phyloP scores from a whole-genome alignment of 2,329 filamentous ascomycete genomes.

The Epichloe hybrida region DNA sequence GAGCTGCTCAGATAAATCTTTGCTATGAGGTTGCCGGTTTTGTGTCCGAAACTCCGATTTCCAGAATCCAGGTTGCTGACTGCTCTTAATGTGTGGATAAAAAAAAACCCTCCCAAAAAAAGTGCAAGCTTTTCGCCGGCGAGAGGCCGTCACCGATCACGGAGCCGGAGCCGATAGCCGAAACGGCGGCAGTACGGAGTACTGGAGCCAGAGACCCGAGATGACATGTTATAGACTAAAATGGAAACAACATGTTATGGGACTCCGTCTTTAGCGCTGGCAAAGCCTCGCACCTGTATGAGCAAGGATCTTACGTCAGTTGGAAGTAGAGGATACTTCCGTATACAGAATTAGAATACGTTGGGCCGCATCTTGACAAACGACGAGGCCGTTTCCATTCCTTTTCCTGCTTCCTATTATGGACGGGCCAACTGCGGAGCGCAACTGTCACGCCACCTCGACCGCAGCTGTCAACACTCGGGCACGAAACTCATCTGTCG shows the following conservation, averaged over 20 bases:
- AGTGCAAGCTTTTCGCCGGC: neutral
- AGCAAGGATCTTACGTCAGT: too few relatives aligned
- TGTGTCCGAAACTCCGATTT: neutral
- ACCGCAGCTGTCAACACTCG: slow-evolving; percentile 26
- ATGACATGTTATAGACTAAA: neutral
- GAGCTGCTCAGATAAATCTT: neutral
- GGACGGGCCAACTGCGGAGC: too few relatives aligned
- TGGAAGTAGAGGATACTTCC: too few relatives aligned
- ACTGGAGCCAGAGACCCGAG: neutral
- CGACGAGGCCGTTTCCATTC: too few relatives aligned
- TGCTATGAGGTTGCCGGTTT: neutral
- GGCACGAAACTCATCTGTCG: slow-evolving; percentile 43
- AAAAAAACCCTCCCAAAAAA: neutral
- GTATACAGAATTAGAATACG: too few relatives aligned
- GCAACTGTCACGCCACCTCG: too few relatives aligned
- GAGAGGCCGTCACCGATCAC: neutral
- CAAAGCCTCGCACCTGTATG: too few relatives aligned
- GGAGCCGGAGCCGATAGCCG: slow-evolving; percentile 4
- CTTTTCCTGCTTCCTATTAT: too few relatives aligned
- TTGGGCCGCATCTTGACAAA: too few relatives aligned
- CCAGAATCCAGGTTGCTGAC: neutral
- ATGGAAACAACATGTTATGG: too few relatives aligned
- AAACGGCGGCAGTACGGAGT: neutral
- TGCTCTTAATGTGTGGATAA: too few relatives aligned
- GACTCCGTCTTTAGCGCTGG: too few relatives aligned